These are phyloP conservation scores for Friedmanniomyces simplex DNA, from an alignment of 495 filamentous ascomycete genomes.

Conservation along the genomic window DNA sequence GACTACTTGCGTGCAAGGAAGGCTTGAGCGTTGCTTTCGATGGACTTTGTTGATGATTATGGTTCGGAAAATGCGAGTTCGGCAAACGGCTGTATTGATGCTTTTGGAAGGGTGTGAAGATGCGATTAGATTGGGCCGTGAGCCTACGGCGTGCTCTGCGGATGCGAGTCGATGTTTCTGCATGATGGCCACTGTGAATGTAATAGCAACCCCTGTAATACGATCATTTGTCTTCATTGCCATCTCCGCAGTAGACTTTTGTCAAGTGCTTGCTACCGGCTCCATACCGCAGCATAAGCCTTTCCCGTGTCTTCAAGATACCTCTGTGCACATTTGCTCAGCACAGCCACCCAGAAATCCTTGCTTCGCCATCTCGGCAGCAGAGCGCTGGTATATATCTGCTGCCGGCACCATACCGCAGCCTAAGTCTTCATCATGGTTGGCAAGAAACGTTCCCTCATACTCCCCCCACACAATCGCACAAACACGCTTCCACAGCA, in stretches of 20 bases:
- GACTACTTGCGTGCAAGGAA: neutral
- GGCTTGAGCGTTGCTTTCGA: conserved; percentile 3
- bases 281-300: no score
- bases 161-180: no score
- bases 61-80: neutral
- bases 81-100: neutral
- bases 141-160: neutral
- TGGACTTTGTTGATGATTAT: neutral
- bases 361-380: no score
- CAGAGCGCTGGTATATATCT: no score
- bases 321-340: neutral
- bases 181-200: no score
- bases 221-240: neutral
- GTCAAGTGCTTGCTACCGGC: no score
- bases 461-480: conserved; percentile 21
- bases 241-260: no score
- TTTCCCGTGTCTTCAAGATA: no score
- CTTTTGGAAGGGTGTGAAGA: neutral
- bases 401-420: no score
- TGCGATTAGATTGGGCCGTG: neutral
- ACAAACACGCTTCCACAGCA: conserved; percentile 30
- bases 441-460: neutral
- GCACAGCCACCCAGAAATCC: no score
- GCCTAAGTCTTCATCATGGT: no score
- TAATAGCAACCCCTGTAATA: no score